These are phyloP conservation scores for Lachnum nothofagi DNA, from an alignment of 2,329 filamentous ascomycete genomes.

Conservation along the genomic window DNA sequence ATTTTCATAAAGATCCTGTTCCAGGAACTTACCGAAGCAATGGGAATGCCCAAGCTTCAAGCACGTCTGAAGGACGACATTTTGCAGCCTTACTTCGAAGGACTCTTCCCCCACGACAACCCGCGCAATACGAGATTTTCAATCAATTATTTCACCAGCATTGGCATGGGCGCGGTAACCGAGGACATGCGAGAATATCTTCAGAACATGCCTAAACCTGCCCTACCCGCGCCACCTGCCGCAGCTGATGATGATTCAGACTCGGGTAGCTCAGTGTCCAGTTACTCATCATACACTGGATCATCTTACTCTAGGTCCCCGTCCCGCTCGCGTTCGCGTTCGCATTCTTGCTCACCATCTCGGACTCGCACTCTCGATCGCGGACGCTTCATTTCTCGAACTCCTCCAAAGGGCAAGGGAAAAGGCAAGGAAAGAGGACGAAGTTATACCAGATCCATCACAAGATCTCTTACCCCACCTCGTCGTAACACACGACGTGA, in stretches of 20 bases:
- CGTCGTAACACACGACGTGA: constrained; percentile 11
- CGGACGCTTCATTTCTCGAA: constrained; percentile 21
- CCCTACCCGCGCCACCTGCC: constrained; percentile 61
- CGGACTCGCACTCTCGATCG: constrained; percentile 14
- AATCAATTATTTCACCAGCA: constrained; percentile 99
- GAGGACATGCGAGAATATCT: constrained; percentile 91
- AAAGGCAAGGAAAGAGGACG: constrained; percentile 22
- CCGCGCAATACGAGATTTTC: constrained; percentile 89
- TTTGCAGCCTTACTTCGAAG: constrained; percentile 71
- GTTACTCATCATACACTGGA: constrained; percentile 69
- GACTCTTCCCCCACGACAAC: constrained; percentile 85
- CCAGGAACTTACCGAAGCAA: constrained; percentile 80
- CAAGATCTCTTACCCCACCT: constrained; percentile 22
- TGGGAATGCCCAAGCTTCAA: constrained; percentile 76
- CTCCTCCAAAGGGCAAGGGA: constrained; percentile 16
- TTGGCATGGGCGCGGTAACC: constrained; percentile 90
- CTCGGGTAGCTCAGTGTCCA: constrained; percentile 60
- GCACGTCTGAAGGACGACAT: constrained; percentile 72
- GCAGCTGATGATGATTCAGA: constrained; percentile 57
- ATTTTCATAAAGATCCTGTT: constrained; percentile 99
- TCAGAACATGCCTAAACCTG: constrained; percentile 82
- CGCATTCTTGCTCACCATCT: constrained; percentile 17
- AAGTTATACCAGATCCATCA: constrained; percentile 27
- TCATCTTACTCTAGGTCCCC: constrained; percentile 51
- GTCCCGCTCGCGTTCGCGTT: constrained; percentile 24